Conservation (phyloP, 225 moss, liverwort and hornwort genomes). For the Lunularia cruciata region DNA sequence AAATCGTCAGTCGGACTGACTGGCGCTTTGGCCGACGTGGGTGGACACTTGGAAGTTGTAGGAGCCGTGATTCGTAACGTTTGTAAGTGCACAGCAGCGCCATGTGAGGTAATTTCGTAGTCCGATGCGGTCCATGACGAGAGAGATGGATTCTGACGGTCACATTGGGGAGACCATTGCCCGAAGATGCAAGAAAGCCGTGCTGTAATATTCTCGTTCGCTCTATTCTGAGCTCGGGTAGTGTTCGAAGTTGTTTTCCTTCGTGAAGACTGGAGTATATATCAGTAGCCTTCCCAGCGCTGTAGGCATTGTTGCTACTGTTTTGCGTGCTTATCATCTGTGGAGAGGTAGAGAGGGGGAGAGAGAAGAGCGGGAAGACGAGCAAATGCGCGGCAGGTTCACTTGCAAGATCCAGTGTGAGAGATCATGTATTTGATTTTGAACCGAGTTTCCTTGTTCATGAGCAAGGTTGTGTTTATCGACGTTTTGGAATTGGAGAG, state of each 20-base stretch:
- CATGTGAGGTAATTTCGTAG: no score
- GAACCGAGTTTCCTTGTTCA: neutral
- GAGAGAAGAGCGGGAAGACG: neutral
- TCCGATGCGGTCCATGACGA: neutral
- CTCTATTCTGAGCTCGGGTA: neutral
- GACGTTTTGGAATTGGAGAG: slow-evolving; percentile 1
- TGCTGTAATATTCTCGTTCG: neutral
- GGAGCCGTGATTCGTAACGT: slow-evolving; percentile 13
- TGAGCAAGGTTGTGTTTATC: slow-evolving; percentile 1
- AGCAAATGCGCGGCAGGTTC: neutral
- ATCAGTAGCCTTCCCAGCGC: no score
- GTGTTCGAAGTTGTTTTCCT: no score
- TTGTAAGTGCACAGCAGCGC: neutral
- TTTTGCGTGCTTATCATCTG: neutral
- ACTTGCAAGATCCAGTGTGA: neutral
- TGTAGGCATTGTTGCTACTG: neutral
- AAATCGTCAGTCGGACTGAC: neutral
- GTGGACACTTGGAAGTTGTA: slow-evolving; percentile 6
- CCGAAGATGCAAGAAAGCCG: neutral
- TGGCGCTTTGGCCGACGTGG: neutral
- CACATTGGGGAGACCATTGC: neutral
- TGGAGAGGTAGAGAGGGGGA: neutral
- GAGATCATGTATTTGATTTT: slow-evolving; percentile 8
- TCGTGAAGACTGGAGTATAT: neutral
- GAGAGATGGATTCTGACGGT: neutral